Percentiles rank a stretch among this genome's conserved stretches.
phyloP scores from a whole-genome alignment of 2,329 filamentous ascomycete genomes.

The Hypoxylon sp. region DNA sequence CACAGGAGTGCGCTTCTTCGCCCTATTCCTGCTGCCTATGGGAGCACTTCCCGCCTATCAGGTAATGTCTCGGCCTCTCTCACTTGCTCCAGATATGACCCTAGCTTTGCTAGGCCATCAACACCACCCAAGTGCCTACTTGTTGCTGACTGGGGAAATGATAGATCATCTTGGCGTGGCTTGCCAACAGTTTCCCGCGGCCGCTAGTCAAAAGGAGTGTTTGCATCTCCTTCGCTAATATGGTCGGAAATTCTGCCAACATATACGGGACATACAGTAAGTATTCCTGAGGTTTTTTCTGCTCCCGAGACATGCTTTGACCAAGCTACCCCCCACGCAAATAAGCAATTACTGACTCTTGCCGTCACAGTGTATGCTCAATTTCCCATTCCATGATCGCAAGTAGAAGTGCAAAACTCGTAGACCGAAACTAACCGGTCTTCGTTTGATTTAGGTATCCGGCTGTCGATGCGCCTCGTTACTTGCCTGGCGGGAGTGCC shows the following conservation, averaged over 20 bases:
- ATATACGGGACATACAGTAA: slow-evolving; percentile 59
- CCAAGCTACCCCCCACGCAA: too few species aligned
- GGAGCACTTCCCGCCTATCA: slow-evolving; percentile 59
- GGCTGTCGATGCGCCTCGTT: slow-evolving; percentile 52
- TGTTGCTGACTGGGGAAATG: not conserved
- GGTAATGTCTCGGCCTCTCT: slow-evolving; percentile 5
- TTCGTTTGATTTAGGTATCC: slow-evolving; percentile 44
- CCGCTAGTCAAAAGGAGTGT: slow-evolving; percentile 72
- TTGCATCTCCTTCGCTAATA: slow-evolving; percentile 71
- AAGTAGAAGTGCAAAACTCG: not conserved
- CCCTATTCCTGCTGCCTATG: slow-evolving; percentile 69
- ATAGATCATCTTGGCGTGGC: slow-evolving; percentile 69
- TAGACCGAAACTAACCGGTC: slow-evolving; percentile 9
- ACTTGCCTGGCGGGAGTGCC: slow-evolving; percentile 63
- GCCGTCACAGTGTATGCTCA: slow-evolving; percentile 52
- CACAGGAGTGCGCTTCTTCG: slow-evolving; percentile 64
- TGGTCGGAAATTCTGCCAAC: slow-evolving; percentile 68
- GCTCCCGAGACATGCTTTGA: too few species aligned
- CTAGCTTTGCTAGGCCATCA: too few species aligned
- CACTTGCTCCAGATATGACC: too few species aligned
- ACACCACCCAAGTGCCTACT: not conserved
- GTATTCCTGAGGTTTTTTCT: too few species aligned
- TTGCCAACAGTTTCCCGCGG: slow-evolving; percentile 76
- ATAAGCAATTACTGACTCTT: too few species aligned
- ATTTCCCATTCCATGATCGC: not conserved